Evolutionary conservation across 1,139 yeast species (phyloP), one percentile per base, ranked within the genome.

Genomic region (Kodamaea sp.): DNA sequence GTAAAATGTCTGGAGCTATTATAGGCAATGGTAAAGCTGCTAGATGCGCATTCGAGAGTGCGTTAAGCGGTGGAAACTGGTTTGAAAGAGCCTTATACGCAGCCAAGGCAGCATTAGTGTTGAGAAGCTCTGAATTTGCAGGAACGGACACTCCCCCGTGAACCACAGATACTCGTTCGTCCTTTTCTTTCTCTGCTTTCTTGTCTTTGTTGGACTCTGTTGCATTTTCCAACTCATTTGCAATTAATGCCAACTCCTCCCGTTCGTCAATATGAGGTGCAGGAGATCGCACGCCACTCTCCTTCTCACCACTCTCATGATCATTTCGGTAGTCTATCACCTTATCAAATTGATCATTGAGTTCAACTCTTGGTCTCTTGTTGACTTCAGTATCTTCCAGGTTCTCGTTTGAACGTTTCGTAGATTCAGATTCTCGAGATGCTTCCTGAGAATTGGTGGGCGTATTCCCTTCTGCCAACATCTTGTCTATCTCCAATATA

Each of bases 1-100:
- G 80, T 16, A 80, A 54, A 42, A 70, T 65, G 29, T 71, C 76
- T 10, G 81, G 78, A 1, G 83, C 79, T 2, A 76, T 66, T 4
- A 78, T 57, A 2, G 79, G 70, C 33, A 80, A 55, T 2, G 85
- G 85, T 28, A 80, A 59, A 1, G 83, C 78, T 0, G 81, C 73
- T 29, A 79, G 53, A 44, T 78, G 82, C 1, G 79, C 79, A 44
- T 68, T 73, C 1, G 77, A 61, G 13, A 72, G 52, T 24, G 63
- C 54, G 0, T 73, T 67, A 15, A 63, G 44, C 1, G 70, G 61
- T 1, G 73, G 70, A 29, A 61, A 45, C 37, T 65, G 73, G 38
- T 63, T 59, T 2, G 73, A 59, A 16, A 70, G 53, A 14, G 70
- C 70, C 29, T 63, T 63, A 41, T 70, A 70, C 1, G 74, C 73